Evolutionary conservation across 176 grass and related monocot species (phyloP), one percentile per base, ranked within the genome.

Genomic region (Aegilops sharonensis): DNA sequence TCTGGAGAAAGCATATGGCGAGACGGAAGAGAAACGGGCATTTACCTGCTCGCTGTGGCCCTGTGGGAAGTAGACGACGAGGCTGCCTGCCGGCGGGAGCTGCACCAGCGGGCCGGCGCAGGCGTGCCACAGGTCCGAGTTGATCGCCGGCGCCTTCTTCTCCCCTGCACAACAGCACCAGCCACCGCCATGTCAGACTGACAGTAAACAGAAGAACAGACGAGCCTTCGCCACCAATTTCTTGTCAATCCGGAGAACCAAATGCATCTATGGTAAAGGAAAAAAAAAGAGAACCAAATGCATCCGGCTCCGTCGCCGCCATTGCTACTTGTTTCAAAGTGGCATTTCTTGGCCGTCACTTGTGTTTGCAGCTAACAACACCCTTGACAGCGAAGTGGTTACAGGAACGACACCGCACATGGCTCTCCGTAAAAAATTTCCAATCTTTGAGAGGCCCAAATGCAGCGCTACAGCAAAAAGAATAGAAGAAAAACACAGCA

Each of bases 41-140:
- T 48, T 82, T 37, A 95, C 93, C 93, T 92, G 93, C 84, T 95
- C 93, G 20, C 90, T 95, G 86, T 95, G 93, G 24, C 93, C 93
- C 31, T 95, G 93, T 9, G 90, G 93, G 54, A 96, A 96, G 87
- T 96, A 96, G 76, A 96, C 94, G 80, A 96, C 89, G 85, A 94
- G 89, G 89, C 89, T 94, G 9, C 92, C 92, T 32, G 89, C 92
- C 79, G 89, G 89, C 86, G 92, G 92, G 23, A 94, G 80, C 50
- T 82, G 83, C 79, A 94, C 92, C 65, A 94, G 89, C 50, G 86
- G 86, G 14, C 92, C 92, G 1, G 92, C 89, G 67, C 92, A 94
- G 59, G 92, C 92, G 78, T 94, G 89, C 92, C 92, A 94, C 60
- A 94, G 83, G 79, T 94, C 92, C 89, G 86, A 85, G 83, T 94